Evolutionary conservation across 306 rosid genomes (phyloP).

Genomic region (Vigna reflexopilosa): DNA sequence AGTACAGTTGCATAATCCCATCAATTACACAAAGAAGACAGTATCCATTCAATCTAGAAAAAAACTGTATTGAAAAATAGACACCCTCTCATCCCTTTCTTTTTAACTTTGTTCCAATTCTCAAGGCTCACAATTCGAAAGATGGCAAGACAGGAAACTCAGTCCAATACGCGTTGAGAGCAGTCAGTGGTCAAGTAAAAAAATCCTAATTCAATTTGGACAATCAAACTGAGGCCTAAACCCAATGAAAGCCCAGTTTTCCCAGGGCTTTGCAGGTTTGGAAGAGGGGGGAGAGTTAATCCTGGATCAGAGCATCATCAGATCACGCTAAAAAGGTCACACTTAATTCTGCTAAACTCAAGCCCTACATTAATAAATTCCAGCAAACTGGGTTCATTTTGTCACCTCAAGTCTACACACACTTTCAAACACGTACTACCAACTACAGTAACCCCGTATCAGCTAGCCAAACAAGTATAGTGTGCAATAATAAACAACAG

Average conservation of each 20-base stretch:
- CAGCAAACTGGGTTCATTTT: too few relatives aligned
- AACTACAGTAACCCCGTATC: not conserved
- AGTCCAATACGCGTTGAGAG: too few relatives aligned
- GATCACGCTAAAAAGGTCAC: too few relatives aligned
- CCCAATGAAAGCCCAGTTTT: too few relatives aligned
- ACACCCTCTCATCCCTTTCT: not conserved
- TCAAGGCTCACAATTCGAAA: not conserved
- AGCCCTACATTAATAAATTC: too few relatives aligned
- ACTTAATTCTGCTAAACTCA: too few relatives aligned
- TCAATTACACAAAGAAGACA: not conserved
- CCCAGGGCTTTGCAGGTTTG: too few relatives aligned
- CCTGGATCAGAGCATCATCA: too few relatives aligned
- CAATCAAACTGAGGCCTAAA: too few relatives aligned
- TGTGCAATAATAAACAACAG: not conserved
- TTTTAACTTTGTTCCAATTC: not conserved
- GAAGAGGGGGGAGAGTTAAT: too few relatives aligned
- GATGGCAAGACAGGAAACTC: not conserved
- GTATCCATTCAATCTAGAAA: not conserved
- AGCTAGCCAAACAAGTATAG: not conserved
- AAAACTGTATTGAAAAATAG: not conserved
- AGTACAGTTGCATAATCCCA: slow-evolving; percentile 21
- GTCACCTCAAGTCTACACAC: not conserved
- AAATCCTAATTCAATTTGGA: too few relatives aligned
- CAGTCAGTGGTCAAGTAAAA: too few relatives aligned
- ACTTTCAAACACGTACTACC: not conserved